Base-by-base conservation (phyloP, 2,329 filamentous ascomycete species). In the Fusarium liriodendri region DNA sequence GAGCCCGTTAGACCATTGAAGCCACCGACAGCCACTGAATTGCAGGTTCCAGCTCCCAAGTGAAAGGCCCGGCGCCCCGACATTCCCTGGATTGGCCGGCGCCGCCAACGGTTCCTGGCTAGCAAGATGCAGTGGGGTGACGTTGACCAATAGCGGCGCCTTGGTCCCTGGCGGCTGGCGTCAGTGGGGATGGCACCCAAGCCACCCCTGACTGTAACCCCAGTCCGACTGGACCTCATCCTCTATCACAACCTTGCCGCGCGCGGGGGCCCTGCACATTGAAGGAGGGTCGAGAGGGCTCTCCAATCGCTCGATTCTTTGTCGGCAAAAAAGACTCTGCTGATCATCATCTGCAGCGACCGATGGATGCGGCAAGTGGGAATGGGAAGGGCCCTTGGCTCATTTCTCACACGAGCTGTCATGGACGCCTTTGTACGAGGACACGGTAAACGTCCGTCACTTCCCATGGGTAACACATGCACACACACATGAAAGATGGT, bases 21-120 rank as follows among this genome's bases (percentile, higher is more conserved):
- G 62, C 67, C 59, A 62, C 61, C 40, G 55, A 62, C 54, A 69
- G 65, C 65, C 50, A 66, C 62, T 29, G 47, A 60, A 62, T 52
- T 62, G n/a, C 47, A 38, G 20, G 38, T 13, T 42, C n/a, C 18
- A 40, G 37, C 37, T 40, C 37, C 11, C 37, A 52, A 63, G 62
- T 50, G 60, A 50, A 54, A 22, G 54, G 57, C 58, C 57, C 58
- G 62, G 55, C 29, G 59, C 25, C 37, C 45, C 74, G 66, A 42
- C 69, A 50, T 52, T 52, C 37, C 14, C 25, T 9, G 58, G 66
- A 76, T 76, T 76, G 75, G 75, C 27, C 42, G 54, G 42, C 45
- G 37, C 37, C 33, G 22, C 52, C 50, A 67, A 67, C 71, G 69
- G 78, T 79, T 79, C 77, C 78, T 79, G 79, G 73, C 72, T 78